A percentile compares a stretch with the other conserved stretches of the same genome.
These are phyloP conservation scores for Thermomyces lanuginosus DNA, from an alignment of 2,329 filamentous ascomycete genomes.

Conservation along the genomic window DNA sequence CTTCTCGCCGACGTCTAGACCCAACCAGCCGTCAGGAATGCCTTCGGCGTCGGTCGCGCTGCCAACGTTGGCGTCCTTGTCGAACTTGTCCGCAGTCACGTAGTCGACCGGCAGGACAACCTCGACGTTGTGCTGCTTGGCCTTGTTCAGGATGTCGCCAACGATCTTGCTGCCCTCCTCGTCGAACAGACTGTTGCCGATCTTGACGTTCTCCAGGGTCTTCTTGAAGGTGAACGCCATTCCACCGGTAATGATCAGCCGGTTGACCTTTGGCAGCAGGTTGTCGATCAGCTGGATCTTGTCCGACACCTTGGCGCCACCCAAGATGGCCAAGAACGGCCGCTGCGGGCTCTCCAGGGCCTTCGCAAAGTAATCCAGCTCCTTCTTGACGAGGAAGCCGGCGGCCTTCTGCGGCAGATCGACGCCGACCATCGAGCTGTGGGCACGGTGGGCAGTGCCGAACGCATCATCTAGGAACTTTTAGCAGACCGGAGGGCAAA, in stretches of 20 bases:
- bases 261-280: conserved; percentile 94
- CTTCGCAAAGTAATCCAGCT: conserved; percentile 98
- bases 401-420: conserved; percentile 92
- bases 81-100: conserved; percentile 90
- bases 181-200: conserved; percentile 83
- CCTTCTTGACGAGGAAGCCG: conserved; percentile 99
- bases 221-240: conserved; percentile 99
- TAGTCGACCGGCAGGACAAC: conserved; percentile 90
- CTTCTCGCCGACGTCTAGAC: conserved; percentile 84
- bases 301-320: conserved; percentile 95
- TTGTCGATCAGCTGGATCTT: conserved; percentile 99
- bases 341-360: conserved; percentile 84
- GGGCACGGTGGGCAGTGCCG: conserved; percentile 91
- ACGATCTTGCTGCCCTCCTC: conserved; percentile 89
- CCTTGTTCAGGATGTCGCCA: conserved; percentile 74
- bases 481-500: conserved; percentile 8
- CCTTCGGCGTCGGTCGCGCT: conserved; percentile 72
- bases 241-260: conserved; percentile 85
- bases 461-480: conserved; percentile 69
- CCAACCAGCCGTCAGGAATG: conserved; percentile 96
- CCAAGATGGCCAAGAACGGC: conserved; percentile 95
- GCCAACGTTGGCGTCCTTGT: conserved; percentile 63
- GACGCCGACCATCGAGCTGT: conserved; percentile 98
- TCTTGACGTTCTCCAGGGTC: conserved; percentile 77
- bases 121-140: conserved; percentile 90